These are phyloP conservation scores for Leccinum subtestaceum DNA, from an alignment of 768 basidiomycete genomes.

Conservation along the genomic window DNA sequence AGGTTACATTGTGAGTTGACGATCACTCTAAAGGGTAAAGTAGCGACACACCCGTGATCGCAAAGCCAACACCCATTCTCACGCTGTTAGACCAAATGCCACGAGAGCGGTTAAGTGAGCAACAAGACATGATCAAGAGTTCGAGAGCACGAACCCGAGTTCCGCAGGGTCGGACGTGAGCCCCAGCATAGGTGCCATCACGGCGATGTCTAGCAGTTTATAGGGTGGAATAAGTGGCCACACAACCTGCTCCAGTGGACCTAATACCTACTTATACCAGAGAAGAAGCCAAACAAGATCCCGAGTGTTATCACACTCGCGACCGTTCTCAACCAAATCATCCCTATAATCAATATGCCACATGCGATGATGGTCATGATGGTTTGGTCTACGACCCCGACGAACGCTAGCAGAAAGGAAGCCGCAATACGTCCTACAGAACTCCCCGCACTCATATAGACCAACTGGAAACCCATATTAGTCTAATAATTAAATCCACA, in stretches of 20 bases:
- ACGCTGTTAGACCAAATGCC: conserved; percentile 11
- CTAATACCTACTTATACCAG: conserved; percentile 38
- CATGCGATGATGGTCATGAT: conserved; percentile 33
- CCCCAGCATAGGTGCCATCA: conserved; percentile 44
- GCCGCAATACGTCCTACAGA: conserved; percentile 49
- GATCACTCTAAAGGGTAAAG: background rate
- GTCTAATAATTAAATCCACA: background rate
- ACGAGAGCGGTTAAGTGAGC: background rate
- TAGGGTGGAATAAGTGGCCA: too few species aligned
- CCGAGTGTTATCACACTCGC: conserved; percentile 41
- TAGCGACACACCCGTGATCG: conserved; percentile 35
- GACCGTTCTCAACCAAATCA: conserved; percentile 37
- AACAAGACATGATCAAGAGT: background rate
- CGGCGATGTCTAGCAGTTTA: conserved; percentile 31
- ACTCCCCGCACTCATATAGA: conserved; percentile 47
- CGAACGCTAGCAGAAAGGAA: conserved; percentile 35
- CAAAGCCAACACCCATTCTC: conserved; percentile 49
- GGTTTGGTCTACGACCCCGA: conserved; percentile 45
- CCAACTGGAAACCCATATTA: background rate
- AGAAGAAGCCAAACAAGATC: conserved; percentile 47
- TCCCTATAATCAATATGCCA: conserved; percentile 41
- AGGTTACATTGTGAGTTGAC: background rate
- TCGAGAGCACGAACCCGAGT: conserved; percentile 40
- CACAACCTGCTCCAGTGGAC: too few species aligned
- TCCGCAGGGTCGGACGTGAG: conserved; percentile 47